Evolutionary conservation across 805 yeast species (phyloP), one percentile per base, ranked within the genome.

Genomic region (Lipomyces starkeyi): DNA sequence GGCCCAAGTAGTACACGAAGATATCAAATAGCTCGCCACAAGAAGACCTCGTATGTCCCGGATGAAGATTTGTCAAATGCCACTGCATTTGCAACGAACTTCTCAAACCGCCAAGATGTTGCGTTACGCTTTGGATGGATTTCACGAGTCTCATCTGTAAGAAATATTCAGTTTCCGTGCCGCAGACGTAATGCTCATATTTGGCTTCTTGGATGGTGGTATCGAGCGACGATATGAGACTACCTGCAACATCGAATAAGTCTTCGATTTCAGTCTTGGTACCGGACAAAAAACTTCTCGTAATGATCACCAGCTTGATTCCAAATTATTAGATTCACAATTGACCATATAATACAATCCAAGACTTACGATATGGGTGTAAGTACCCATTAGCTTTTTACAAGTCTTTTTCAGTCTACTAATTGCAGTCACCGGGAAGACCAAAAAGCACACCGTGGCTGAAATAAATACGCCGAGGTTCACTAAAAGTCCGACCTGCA

Each of bases 1-100:
- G 95, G 0, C 93, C 91, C 58, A 91, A 79, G 73, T 89, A 83
- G 70, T 83, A 84, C 1, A 88, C 87, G 75, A 91, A 91, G 47
- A 88, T 74, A 64, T 88, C 88, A 75, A 90, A 89, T 22, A 90
- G 79, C 73, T 87, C 86, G 4, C 66, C 71, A 35, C 70, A 69
- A 20, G 59, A 58, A 14, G 70, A 67, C 25, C 64, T 57, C 8
- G 63, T 56, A 9, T 67, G 61, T 17, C 58, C 66, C 3, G 13
- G 58, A 22, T 64, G 66, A 4, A 49, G 25, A 54, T 64, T 68
- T 20, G 66, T 68, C 59, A 68, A 59, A 17, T 56, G 37, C 71
- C 71, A 68, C 52, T 68, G 63, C 71, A 89, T 88, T 67, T 87
- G 90, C 11, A 88, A 85, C 14, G 93, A 88, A 58, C 88, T 83